A percentile compares a stretch with the other conserved stretches of the same genome.
phyloP scores from a whole-genome alignment of 768 basidiomycete genomes.

The Podaxis sp. region DNA sequence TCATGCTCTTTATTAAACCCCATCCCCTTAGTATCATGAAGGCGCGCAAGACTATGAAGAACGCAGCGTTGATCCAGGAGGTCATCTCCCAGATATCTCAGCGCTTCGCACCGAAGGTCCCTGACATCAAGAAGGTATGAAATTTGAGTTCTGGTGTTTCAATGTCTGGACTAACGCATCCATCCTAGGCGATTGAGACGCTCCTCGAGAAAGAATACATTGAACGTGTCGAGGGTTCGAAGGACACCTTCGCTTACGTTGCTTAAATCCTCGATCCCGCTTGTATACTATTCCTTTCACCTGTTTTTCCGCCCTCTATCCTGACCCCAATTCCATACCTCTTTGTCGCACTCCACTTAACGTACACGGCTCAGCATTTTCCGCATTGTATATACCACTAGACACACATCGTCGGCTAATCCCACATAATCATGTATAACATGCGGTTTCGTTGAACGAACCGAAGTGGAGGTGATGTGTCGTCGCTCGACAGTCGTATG shows the following conservation, averaged over 20 bases:
- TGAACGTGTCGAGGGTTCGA: conserved; percentile 88
- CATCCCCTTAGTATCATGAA: conserved; percentile 76
- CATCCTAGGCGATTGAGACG: conserved; percentile 76
- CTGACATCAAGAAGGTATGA: conserved; percentile 91
- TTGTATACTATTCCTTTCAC: conserved; percentile 7
- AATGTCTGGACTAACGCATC: conserved; percentile 18
- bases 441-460: not conserved
- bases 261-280: conserved; percentile 39
- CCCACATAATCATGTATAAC: conserved; percentile 14
- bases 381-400: conserved; percentile 15
- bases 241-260: conserved; percentile 83
- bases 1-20: not conserved
- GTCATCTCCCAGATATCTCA: conserved; percentile 87
- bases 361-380: conserved; percentile 11
- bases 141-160: not conserved
- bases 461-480: not conserved
- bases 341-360: conserved; percentile 3
- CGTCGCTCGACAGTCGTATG: not conserved
- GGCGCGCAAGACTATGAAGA: conserved; percentile 93
- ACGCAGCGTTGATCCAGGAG: conserved; percentile 85
- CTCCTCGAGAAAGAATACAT: conserved; percentile 97
- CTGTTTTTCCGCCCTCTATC: conserved; percentile 1
- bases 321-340: not conserved
- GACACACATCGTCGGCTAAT: conserved; percentile 14
- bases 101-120: conserved; percentile 89